Evolutionary conservation across 768 basidiomycete genomes (phyloP), one percentile per base, ranked within the genome.

Genomic region (Kondoa subrosea): DNA sequence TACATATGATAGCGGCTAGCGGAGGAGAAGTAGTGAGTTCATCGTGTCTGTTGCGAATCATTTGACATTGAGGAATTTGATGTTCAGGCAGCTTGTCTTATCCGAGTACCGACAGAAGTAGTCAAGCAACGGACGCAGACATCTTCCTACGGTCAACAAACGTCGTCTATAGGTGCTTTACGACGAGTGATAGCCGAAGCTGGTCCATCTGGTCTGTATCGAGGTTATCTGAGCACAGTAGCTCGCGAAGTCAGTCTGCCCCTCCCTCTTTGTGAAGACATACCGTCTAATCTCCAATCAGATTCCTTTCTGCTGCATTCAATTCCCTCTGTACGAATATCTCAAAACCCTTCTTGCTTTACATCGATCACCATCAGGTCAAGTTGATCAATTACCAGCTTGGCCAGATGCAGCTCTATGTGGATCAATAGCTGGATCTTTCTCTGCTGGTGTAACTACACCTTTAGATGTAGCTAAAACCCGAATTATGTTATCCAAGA

Each of bases 381-480:
- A 78, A 84, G 33, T 83, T 85, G 68, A 65, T 80, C 81, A 57
- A 77, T 89, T 64, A 1, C 73, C 75, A 2, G 75, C 80, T 8
- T 74, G 76, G 61, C 61, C 61, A 31, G 77, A 82, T 67, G 80
- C 80, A 0, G 92, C 91, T 0, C 70, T 86, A 2, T 97, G 93
- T 73, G 95, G 93, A 1, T 88, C 87, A 74, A 80, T 93, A 59
- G 88, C 95, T 0, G 95, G 95, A 4, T 93, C 87, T 0, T 79
- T 88, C 30, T 91, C 91, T 3, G 93, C 91, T 0, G 88, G 86
- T 0, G 71, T 87, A 34, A 97, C 95, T 1, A 97, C 95, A 0
- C 95, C 95, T 0, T 80, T 99, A 32, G 95, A 99, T 74, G 95
- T 97, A 1, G 81, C 95, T 34, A 99, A 99, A 77, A 99, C 95